Conservation (phyloP, 441 rosid genomes). For the Mallotus repandus region DNA sequence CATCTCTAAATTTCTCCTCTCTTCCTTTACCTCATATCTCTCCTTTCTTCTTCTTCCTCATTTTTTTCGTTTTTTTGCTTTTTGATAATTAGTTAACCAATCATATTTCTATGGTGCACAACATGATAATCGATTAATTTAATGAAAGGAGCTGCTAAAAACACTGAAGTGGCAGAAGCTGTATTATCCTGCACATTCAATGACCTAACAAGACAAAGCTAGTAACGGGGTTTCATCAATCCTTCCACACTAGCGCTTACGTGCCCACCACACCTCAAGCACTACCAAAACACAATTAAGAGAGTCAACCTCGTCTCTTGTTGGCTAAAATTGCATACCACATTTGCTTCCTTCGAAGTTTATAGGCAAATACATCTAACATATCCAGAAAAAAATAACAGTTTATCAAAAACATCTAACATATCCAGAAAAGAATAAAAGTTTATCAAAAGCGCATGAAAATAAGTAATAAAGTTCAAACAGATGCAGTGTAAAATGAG, state of each 20-base stretch:
- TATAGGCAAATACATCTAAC: not conserved
- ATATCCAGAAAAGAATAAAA: not conserved
- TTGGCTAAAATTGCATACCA: not conserved
- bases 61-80: not conserved
- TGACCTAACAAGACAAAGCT: not conserved
- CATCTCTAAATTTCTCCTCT: too few species aligned
- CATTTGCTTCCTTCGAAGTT: not conserved
- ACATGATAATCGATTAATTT: not conserved
- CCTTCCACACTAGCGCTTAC: not conserved
- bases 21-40: not conserved
- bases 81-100: too few species aligned
- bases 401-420: not conserved
- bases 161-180: too few species aligned
- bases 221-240: too few species aligned
- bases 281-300: too few species aligned
- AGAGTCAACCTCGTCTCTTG: not conserved
- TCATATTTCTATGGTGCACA: not conserved
- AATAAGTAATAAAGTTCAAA: not conserved
- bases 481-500: too few species aligned
- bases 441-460: not conserved
- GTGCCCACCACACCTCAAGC: too few species aligned
- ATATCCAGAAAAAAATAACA: not conserved
- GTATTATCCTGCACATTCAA: not conserved
- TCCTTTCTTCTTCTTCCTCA: not conserved
- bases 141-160: too few species aligned